Evolutionary conservation across 208 protist species (phyloP).

Genomic region (Crithidia bombi): DNA sequence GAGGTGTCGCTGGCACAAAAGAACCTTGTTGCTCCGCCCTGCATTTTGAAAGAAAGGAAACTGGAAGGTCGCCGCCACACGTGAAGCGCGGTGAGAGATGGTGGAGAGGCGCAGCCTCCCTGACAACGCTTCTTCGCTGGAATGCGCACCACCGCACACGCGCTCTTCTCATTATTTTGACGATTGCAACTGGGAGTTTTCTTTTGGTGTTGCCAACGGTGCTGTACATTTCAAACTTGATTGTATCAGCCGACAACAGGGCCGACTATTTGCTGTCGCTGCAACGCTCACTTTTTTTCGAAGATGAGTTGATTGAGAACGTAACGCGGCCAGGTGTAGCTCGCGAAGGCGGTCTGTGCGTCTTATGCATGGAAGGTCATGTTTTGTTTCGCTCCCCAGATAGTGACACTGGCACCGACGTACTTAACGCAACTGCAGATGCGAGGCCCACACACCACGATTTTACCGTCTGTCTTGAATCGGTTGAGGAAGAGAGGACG

Average conservation of each 20-base stretch:
- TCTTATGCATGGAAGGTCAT: constrained; percentile 18
- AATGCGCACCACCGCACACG: too few relatives aligned
- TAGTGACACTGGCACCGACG: background rate
- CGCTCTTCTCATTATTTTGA: too few relatives aligned
- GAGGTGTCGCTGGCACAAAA: background rate
- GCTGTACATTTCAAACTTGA: too few relatives aligned
- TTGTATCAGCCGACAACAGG: too few relatives aligned
- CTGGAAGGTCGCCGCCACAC: too few relatives aligned
- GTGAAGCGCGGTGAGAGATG: too few relatives aligned
- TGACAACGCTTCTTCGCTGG: too few relatives aligned
- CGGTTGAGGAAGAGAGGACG: constrained; percentile 1
- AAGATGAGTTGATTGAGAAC: background rate
- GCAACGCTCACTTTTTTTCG: background rate
- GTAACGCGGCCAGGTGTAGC: background rate
- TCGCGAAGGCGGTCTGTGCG: background rate
- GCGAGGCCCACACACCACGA: background rate
- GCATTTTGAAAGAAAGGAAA: too few relatives aligned
- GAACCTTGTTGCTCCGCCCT: too few relatives aligned
- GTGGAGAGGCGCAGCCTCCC: too few relatives aligned
- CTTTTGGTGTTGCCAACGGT: too few relatives aligned
- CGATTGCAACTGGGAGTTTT: too few relatives aligned
- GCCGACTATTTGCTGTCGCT: background rate
- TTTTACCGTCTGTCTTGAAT: constrained; percentile 6
- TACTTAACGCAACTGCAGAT: background rate
- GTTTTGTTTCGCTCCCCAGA: background rate